A percentile compares a stretch with the other conserved stretches of the same genome.
These are phyloP conservation scores for Umbelopsis sp. DNA, from an alignment of 192 early-diverging fungal species.

Conservation along the genomic window DNA sequence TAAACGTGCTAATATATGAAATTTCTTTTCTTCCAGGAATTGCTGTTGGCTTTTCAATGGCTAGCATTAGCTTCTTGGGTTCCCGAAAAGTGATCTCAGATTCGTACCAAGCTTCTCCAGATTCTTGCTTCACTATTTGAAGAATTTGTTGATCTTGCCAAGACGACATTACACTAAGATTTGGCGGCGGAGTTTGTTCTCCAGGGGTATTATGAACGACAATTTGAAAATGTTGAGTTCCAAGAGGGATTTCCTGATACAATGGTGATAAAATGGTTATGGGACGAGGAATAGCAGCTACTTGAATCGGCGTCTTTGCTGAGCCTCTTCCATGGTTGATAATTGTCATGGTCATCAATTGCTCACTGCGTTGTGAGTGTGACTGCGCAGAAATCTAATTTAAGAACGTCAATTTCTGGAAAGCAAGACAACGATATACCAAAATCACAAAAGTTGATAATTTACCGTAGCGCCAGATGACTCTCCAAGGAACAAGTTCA, in stretches of 20 bases:
- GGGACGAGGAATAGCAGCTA: neutral
- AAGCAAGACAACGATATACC: too few relatives aligned
- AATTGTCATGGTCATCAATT: neutral
- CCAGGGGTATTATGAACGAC: neutral
- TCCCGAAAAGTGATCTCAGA: slow-evolving; percentile 3
- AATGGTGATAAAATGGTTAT: neutral
- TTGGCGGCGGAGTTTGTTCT: neutral
- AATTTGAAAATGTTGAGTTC: neutral
- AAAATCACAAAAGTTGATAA: neutral
- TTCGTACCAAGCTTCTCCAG: slow-evolving; percentile 11
- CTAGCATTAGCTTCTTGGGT: neutral
- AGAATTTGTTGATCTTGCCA: slow-evolving; percentile 6
- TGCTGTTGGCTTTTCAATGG: slow-evolving; percentile 4
- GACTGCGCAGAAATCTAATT: neutral
- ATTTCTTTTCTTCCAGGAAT: neutral
- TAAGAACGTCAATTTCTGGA: too few relatives aligned
- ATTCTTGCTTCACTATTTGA: slow-evolving; percentile 14
- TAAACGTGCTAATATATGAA: neutral
- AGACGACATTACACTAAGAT: slow-evolving; percentile 12
- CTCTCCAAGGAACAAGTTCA: neutral
- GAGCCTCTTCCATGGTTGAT: slow-evolving; percentile 14
- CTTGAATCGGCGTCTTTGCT: neutral
- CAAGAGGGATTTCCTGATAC: slow-evolving; percentile 3
- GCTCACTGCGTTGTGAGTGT: neutral
- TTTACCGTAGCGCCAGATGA: neutral